Evolutionary conservation across 2,329 filamentous ascomycete genomes (phyloP), one percentile per base, ranked within the genome.

Genomic region (Cladophialophora yegresii): DNA sequence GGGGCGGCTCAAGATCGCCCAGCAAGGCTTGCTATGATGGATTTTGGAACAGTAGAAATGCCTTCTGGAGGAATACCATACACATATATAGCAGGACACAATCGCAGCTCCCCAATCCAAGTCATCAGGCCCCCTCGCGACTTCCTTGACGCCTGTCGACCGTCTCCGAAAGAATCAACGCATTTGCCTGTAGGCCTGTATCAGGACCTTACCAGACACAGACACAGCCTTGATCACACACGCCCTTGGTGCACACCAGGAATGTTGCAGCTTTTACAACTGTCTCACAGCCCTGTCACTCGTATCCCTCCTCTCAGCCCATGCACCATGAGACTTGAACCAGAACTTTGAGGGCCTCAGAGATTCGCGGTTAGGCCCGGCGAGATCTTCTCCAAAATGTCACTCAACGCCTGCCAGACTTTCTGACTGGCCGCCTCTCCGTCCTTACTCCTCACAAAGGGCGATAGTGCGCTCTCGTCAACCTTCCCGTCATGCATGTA

Each of bases 401-500:
- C 66, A 5, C 67, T 69, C 58, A 84, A 56, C 70, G 83, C 81
- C 2, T 68, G 70, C 79, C 80, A 84, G 0, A 83, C 64, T 63
- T 73, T 77, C 57, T 74, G 66, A 53, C 78, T 76, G n/a, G 75
- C 70, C 53, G 68, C 65, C 28, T 70, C 67, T 0, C 81, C 81
- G 6, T 80, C 77, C 4, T 73, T 69, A 33, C 77, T 78, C 12
- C 66, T 72, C 10, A 81, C 78, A 62, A 81, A 79, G 3, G 65
- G 20, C 3, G 75, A 75, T 13, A 79, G 66, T 5, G 56, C 54
- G 13, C n/a, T 43, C 12, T 70, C 64, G 10, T 61, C 33, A 13
- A 76, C 71, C 60, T 69, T 26, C 8, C 73, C 63, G 73, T 81
- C 74, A 1, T 69, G 72, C 71, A 84, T 75, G 63, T 82, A 84